These are phyloP conservation scores for Fraxinus nigra DNA, from an alignment of 305 asterid genomes.

Conservation along the genomic window DNA sequence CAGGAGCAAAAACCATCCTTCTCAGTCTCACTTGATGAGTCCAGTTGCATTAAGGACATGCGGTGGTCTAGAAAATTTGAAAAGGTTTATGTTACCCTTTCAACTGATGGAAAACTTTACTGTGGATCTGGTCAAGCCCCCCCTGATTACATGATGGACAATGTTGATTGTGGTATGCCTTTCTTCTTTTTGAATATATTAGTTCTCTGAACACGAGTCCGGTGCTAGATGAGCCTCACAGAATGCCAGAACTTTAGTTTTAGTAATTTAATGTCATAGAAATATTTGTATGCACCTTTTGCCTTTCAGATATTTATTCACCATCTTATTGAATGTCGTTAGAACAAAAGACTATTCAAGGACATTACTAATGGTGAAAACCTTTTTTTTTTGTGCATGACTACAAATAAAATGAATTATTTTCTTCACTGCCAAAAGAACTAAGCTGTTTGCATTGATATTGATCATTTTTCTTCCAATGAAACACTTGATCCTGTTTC, in stretches of 20 bases:
- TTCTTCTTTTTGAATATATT: conserved; percentile 20
- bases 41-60: conserved; percentile 59
- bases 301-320: background rate
- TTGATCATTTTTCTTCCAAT: conserved; percentile 8
- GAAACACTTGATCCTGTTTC: background rate
- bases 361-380: background rate
- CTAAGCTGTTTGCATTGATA: background rate
- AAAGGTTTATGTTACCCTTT: conserved; percentile 60
- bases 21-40: conserved; percentile 60
- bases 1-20: conserved; percentile 77
- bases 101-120: conserved; percentile 60
- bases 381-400: background rate
- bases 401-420: background rate
- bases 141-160: conserved; percentile 44
- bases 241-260: background rate
- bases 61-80: conserved; percentile 61
- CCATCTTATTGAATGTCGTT: conserved; percentile 10
- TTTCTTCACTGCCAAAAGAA: background rate
- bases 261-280: conserved; percentile 2
- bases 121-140: conserved; percentile 72
- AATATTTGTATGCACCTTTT: conserved; percentile 7
- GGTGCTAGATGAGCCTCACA: conserved; percentile 11
- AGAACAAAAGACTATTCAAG: background rate
- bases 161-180: conserved; percentile 75
- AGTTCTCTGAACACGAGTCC: conserved; percentile 8